Base-by-base conservation (phyloP, 805 yeast species). In the Maudiozyma serrabonitensis region DNA sequence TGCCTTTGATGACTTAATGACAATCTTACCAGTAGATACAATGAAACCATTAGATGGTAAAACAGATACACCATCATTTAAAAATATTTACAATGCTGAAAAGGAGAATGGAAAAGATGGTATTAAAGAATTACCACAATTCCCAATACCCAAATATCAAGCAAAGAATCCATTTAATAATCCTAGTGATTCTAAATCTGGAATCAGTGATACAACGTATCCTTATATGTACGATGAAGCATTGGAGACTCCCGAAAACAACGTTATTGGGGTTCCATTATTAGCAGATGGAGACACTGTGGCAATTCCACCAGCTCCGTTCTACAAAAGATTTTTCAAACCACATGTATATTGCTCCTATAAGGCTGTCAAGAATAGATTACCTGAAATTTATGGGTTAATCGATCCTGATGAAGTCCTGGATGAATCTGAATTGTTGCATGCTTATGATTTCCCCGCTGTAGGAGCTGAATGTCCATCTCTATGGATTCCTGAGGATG, bases 401-500 rank as follows among this genome's bases (percentile, higher is more conserved):
- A 68, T 70, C 11, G 71, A 69, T 37, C 77, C 76, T 19, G 71
- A 74, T n/a, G 73, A 69, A 25, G 51, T 52, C 4, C 58, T 57
- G 26, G 66, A 70, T 2, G 72, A 67, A 4, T 73, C 66, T 15
- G 70, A 62, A 19, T 48, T 54, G 21, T 72, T 76, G 46, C 80
- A 77, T 53, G 93, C 95, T 0, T 91, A 83, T 67, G 79, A 80
- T 59, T 77, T 75, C 60, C 97, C 97, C 2, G 86, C 83, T 6
- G 81, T 83, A 16, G 70, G 79, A 26, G 83, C 83, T 0, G 64
- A 72, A 43, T 76, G 86, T 56, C 95, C 95, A 1, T 72, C 74
- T n/a, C 69, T 91, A 19, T 91, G 99, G 99, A 79, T 91, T 59
- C 95, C 97, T n/a, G 71, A 72, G 50, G 99, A 91, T 64, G 83